These are phyloP conservation scores for Blepharisma stoltei DNA, from an alignment of 73 alveolate genomes.

Conservation along the genomic window DNA sequence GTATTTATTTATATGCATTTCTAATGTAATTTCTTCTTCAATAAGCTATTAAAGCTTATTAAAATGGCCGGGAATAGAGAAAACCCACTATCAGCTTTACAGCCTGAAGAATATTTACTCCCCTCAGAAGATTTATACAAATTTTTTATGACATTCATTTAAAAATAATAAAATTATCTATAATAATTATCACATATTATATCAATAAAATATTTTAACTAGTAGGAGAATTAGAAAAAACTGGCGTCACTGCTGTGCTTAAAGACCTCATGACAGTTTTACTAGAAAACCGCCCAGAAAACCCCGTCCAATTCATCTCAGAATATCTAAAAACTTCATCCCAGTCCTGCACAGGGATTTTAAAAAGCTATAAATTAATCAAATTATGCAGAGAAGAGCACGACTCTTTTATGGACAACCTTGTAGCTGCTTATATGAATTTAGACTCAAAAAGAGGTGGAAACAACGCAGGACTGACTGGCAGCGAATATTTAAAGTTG, in stretches of 20 bases:
- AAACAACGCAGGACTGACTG: constrained; percentile 50
- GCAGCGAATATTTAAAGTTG: constrained; percentile 56
- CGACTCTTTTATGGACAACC: constrained; percentile 58
- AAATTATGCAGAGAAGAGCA: constrained; percentile 50
- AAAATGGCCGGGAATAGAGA: not conserved
- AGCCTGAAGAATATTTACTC: constrained; percentile 16
- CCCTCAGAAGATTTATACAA: too few species aligned
- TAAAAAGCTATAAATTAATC: constrained; percentile 60
- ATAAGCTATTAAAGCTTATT: too few species aligned
- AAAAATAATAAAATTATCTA: too few species aligned
- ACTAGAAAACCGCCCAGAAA: constrained; percentile 69
- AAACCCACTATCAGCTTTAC: constrained; percentile 12
- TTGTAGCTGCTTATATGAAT: constrained; percentile 55
- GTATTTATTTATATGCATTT: too few species aligned
- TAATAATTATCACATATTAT: too few species aligned
- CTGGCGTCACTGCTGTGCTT: constrained; percentile 43
- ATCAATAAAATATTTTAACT: too few species aligned
- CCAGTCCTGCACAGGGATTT: constrained; percentile 29
- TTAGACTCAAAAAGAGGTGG: constrained; percentile 48
- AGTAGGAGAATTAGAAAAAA: too few species aligned
- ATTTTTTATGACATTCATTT: too few species aligned
- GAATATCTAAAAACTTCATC: constrained; percentile 25
- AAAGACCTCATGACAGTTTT: constrained; percentile 55
- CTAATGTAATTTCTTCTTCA: too few species aligned
- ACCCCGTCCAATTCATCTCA: constrained; percentile 51